Percentiles rank a stretch among this genome's conserved stretches.
phyloP scores from a whole-genome alignment of 2,329 filamentous ascomycete species.

The Cladophialophora yegresii region DNA sequence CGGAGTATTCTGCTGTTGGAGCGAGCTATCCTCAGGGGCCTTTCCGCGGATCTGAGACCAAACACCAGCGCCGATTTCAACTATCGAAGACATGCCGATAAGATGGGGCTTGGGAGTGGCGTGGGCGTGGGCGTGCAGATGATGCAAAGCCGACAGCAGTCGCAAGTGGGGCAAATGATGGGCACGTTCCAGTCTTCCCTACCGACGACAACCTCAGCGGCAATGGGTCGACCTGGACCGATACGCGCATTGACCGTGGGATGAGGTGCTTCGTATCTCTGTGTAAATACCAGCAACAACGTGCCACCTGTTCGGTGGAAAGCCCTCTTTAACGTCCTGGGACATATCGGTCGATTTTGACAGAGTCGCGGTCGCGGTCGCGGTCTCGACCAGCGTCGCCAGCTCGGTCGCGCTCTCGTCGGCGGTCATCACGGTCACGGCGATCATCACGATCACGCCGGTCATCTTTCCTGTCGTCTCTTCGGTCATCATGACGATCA shows the following conservation, averaged over 20 bases:
- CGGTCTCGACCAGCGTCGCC: slow-evolving; percentile 29
- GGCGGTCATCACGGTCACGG: slow-evolving; percentile 28
- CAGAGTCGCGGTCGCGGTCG: slow-evolving; percentile 30
- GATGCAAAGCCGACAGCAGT: slow-evolving; percentile 9
- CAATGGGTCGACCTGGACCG: slow-evolving; percentile 11
- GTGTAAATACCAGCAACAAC: not conserved
- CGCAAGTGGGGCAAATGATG: not conserved
- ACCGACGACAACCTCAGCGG: not conserved
- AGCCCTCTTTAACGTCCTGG: slow-evolving; percentile 27
- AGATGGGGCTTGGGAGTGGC: slow-evolving; percentile 65
- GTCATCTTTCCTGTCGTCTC: slow-evolving; percentile 18
- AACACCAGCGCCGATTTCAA: slow-evolving; percentile 59
- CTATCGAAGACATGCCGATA: slow-evolving; percentile 89
- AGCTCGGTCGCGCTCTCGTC: slow-evolving; percentile 23
- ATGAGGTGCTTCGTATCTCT: not conserved
- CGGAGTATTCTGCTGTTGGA: slow-evolving; percentile 75
- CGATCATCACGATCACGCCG: slow-evolving; percentile 24
- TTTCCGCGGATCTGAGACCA: slow-evolving; percentile 72
- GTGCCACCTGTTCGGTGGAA: not conserved
- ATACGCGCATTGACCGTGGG: slow-evolving; percentile 16
- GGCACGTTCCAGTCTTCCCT: not conserved
- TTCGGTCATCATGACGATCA: slow-evolving; percentile 17
- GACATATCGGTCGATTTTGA: slow-evolving; percentile 36
- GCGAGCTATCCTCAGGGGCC: slow-evolving; percentile 69
- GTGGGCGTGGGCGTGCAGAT: slow-evolving; percentile 27